Percentiles rank a stretch among this genome's conserved stretches.
These are phyloP conservation scores for Friedmanniomyces simplex DNA, from an alignment of 495 filamentous ascomycete genomes.

Conservation along the genomic window DNA sequence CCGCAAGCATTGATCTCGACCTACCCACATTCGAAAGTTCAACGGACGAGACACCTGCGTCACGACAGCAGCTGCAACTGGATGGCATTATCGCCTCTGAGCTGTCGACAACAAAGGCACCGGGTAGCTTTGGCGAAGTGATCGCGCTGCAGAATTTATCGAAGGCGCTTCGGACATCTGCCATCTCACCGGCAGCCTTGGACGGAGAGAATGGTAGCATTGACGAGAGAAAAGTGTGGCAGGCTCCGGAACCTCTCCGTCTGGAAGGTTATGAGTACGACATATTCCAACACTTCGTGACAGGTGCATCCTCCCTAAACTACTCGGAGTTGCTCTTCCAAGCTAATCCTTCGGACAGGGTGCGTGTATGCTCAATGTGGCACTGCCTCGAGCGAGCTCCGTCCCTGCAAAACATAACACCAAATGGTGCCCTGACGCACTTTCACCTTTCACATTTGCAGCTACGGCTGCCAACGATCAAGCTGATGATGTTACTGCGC, in stretches of 20 bases:
- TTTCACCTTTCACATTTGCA: too few species aligned
- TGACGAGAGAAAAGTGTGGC: slow-evolving; percentile 13
- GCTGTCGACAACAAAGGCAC: too few species aligned
- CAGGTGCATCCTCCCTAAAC: background rate
- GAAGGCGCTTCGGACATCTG: slow-evolving; percentile 6
- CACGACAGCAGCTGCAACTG: background rate
- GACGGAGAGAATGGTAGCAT: background rate
- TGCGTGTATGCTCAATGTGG: too few species aligned
- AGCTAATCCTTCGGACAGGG: too few species aligned
- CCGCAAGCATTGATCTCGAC: background rate
- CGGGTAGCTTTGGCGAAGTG: background rate
- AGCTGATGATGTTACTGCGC: background rate
- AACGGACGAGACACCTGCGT: too few species aligned
- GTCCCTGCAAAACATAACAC: too few species aligned
- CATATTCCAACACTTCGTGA: slow-evolving; percentile 16
- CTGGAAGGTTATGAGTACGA: slow-evolving; percentile 14
- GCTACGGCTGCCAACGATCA: too few species aligned
- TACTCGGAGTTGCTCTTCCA: too few species aligned
- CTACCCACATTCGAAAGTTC: too few species aligned
- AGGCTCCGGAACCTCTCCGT: slow-evolving; percentile 8
- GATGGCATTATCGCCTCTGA: background rate
- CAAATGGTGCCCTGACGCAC: too few species aligned
- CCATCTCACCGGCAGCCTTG: background rate
- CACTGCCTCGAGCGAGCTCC: too few species aligned
- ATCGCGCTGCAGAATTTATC: background rate